Base-by-base conservation (phyloP, 345 rosid species). In the Eucalyptus tenuipes region DNA sequence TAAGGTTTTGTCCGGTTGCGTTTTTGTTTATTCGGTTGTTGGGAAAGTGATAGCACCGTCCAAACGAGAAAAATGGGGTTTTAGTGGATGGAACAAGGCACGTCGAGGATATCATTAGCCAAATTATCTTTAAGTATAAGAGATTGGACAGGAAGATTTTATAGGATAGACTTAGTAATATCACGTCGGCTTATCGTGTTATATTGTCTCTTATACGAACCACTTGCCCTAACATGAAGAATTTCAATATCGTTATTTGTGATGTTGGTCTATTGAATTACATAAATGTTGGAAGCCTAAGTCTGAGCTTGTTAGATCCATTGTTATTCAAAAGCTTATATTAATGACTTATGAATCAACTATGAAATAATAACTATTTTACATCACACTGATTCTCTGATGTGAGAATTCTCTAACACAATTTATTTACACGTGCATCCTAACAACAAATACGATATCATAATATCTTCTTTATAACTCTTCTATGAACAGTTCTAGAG, bases 351-450 rank as follows among this genome's bases (percentile, higher is more conserved):
- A 52, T 52, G 25, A 52, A 52, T 52, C 10, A 20, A 20, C 2
- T 52, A 52, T 22, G 57, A 18, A 18, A 52, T 52, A 52, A 18
- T 52, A 52, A 18, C 10, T 8, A 52, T 20, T 52, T 52, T 52
- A 52, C 2, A 52, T 52, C 2, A 52, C 10, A 52, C 0, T 20
- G 57, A 52, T 52, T 52, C 1, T 52, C 1, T 2, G 10, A 3
- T 52, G 10, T 52, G 10, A 20, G 10, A 52, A 18, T 8, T 52
- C 4, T 52, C 10, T 52, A 52, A 52, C 5, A 52, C 4, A 20
- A 52, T 52, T 52, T 52, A 52, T 52, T 52, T 52, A 52, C 25
- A 18, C 1, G 25, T 52, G 25, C 57, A 52, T 52, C 25, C 25
- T 52, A 52, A 52, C 25, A 52, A 52, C 1, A 1, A 8, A 68